Base-by-base conservation (phyloP, 495 filamentous ascomycete genomes). In the Aspergillus carlsbadensis region DNA sequence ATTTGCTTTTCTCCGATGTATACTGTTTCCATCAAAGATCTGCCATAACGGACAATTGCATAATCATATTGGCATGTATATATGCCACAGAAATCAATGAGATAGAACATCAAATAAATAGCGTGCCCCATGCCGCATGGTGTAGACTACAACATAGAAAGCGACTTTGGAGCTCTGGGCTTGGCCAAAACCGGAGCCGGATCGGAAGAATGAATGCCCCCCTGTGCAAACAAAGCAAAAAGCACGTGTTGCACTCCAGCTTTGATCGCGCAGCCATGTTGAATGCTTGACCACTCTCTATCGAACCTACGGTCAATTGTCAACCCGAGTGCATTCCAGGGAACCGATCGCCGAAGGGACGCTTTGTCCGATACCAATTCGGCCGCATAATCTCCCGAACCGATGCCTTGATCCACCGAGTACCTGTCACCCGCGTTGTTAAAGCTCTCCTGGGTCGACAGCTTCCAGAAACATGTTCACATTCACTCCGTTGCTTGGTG, bases 401-500 rank as follows among this genome's bases (percentile, higher is more conserved):
- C 45, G 54, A 50, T 50, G 54, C 46, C 45, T 57, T 57, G 45
- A 50, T 35, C 15, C 21, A 41, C 22, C 24, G 20, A 21, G 8
- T 17, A 2, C 13, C 40, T 48, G 49, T 52, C 49, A 36, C 35
- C 46, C 55, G 54, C 44, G 36, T 37, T n/a, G 24, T 56, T 49
- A 52, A 43, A 56, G 42, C 47, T 41, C 34, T 56, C 37, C 51
- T 45, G 31, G 53, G 42, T 54, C 48, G 54, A 36, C 46, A 49
- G 54, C 24, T 44, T 54, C 55, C 31, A 55, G 65, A 62, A 40
- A 35, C 49, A 99, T 99, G 94, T 96, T 99, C 76, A 96, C 85
- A 56, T 97, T 98, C 74, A 95, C 88, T 58, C 86, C 95, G 15
- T 75, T 99, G 42, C 87, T 94, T 39, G 95, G 94, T 61, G 95